Conservation (phyloP, 1,284 basidiomycete genomes). For the Microbotryum saponariae region DNA sequence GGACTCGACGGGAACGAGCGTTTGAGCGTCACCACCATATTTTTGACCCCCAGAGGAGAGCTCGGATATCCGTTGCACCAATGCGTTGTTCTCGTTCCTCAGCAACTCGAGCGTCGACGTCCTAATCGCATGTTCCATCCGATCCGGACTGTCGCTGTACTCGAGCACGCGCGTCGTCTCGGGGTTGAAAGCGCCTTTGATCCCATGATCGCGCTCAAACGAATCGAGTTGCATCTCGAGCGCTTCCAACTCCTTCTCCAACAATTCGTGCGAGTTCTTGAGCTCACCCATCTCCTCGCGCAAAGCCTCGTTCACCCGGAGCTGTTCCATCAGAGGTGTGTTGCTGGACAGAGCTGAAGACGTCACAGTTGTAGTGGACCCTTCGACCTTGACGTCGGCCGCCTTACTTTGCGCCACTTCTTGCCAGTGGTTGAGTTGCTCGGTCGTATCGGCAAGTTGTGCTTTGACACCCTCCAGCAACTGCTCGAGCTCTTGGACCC, state of each 20-base stretch:
- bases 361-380: not conserved
- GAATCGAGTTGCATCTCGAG: slow-evolving; percentile 66
- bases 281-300: slow-evolving; percentile 29
- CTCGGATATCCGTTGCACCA: slow-evolving; percentile 45
- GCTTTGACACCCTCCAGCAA: slow-evolving; percentile 32
- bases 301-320: slow-evolving; percentile 31
- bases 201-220: slow-evolving; percentile 59
- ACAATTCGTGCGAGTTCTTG: slow-evolving; percentile 34
- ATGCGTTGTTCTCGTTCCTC: slow-evolving; percentile 63
- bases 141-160: slow-evolving; percentile 64
- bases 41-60: slow-evolving; percentile 3
- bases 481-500: slow-evolving; percentile 36
- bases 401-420: slow-evolving; percentile 11
- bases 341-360: no score
- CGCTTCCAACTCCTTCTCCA: slow-evolving; percentile 52
- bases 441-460: slow-evolving; percentile 30
- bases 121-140: slow-evolving; percentile 61
- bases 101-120: slow-evolving; percentile 60
- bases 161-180: slow-evolving; percentile 61
- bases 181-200: slow-evolving; percentile 65
- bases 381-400: not conserved
- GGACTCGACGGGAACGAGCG: slow-evolving; percentile 47
- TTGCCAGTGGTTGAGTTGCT: slow-evolving; percentile 24
- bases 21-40: slow-evolving; percentile 3
- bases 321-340: slow-evolving; percentile 15